Conservation (phyloP, 768 basidiomycete genomes). For the Royoungia palumana region DNA sequence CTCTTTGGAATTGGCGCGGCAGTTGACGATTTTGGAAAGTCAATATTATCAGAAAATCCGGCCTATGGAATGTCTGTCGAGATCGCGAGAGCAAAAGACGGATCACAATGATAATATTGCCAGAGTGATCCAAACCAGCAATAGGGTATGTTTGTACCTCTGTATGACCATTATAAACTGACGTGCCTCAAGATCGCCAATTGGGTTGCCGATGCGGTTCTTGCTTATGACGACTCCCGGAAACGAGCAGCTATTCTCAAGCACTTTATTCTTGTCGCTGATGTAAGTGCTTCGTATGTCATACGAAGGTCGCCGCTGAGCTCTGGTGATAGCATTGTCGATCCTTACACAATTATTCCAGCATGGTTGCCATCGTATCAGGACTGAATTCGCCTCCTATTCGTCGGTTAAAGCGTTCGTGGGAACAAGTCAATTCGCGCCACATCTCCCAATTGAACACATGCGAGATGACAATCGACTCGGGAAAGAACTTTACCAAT, state of each 20-base stretch:
- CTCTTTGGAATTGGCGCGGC: constrained; percentile 85
- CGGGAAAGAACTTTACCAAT: constrained; percentile 90
- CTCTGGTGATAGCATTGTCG: constrained; percentile 72
- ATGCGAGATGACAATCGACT: constrained; percentile 89
- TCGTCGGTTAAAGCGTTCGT: constrained; percentile 87
- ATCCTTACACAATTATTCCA: constrained; percentile 87
- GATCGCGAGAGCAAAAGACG: constrained; percentile 70
- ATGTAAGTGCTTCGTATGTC: constrained; percentile 52
- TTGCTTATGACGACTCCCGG: constrained; percentile 76
- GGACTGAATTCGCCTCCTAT: constrained; percentile 94
- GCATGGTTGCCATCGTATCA: constrained; percentile 94
- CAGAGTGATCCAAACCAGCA: constrained; percentile 82
- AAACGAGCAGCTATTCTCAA: constrained; percentile 80
- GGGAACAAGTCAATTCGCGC: constrained; percentile 82
- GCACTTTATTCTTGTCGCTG: constrained; percentile 87
- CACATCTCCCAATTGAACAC: constrained; percentile 68
- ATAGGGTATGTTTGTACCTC: constrained; percentile 52
- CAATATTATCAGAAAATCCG: constrained; percentile 83
- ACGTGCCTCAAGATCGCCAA: constrained; percentile 68
- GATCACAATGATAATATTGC: constrained; percentile 83
- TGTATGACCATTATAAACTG: neutral
- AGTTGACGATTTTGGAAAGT: constrained; percentile 90
- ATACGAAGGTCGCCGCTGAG: neutral
- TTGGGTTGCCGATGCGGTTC: constrained; percentile 88
- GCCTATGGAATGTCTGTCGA: constrained; percentile 86